These are phyloP conservation scores for Jimgerdemannia flammicorona DNA, from an alignment of 192 early-diverging fungal species.

Conservation along the genomic window DNA sequence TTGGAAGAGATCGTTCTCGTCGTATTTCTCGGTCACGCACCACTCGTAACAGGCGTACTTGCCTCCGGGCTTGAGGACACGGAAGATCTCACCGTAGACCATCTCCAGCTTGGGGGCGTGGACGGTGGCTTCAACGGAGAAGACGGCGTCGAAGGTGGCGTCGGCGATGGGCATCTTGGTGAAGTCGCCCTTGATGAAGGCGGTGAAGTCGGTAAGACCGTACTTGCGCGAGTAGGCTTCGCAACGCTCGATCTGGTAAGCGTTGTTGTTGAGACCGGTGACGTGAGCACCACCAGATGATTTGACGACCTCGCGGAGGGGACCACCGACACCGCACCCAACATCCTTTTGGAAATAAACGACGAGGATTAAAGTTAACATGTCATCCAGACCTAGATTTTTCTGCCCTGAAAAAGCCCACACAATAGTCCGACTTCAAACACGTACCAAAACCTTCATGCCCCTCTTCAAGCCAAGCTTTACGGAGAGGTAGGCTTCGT, in stretches of 20 bases:
- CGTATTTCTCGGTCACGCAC: conserved; percentile 82
- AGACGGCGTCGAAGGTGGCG: conserved; percentile 75
- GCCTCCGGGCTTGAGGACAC: conserved; percentile 86
- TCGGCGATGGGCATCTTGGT: conserved; percentile 79
- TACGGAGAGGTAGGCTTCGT: conserved; percentile 77
- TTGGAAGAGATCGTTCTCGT: conserved; percentile 67
- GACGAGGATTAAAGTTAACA: conserved; percentile 21
- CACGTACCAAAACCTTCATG: conserved; percentile 67
- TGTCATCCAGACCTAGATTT: too few relatives aligned
- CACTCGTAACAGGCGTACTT: conserved; percentile 89
- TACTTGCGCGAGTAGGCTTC: conserved; percentile 67
- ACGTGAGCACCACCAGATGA: conserved; percentile 68
- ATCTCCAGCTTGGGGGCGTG: conserved; percentile 79
- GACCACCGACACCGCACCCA: conserved; percentile 92
- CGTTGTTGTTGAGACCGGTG: conserved; percentile 91
- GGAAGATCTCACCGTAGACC: conserved; percentile 82
- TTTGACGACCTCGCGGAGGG: conserved; percentile 80
- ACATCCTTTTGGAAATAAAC: conserved; percentile 54
- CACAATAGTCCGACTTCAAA: conserved; percentile 26
- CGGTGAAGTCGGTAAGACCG: conserved; percentile 54
- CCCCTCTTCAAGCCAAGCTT: conserved; percentile 59
- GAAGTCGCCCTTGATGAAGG: conserved; percentile 76
- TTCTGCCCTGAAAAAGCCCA: not conserved
- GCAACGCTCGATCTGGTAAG: conserved; percentile 84
- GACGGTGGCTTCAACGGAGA: conserved; percentile 86